phyloP scores from a whole-genome alignment of 2,329 filamentous ascomycete genomes.

The Cladophialophora psammophila region DNA sequence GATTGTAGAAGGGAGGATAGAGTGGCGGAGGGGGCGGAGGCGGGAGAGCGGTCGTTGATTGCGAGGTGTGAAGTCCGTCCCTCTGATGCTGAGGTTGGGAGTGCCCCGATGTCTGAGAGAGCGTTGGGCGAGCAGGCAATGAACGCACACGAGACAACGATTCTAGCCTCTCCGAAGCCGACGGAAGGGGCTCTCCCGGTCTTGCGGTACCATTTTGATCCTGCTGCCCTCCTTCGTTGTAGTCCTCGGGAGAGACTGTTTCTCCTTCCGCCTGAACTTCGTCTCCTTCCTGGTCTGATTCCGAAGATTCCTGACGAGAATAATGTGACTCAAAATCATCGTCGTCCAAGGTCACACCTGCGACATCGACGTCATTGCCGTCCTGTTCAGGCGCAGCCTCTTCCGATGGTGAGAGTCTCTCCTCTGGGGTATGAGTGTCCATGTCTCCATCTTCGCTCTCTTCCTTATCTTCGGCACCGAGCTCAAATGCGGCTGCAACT shows the following conservation, averaged over 20 bases:
- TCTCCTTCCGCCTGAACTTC: constrained; percentile 31
- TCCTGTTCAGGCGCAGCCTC: constrained; percentile 15
- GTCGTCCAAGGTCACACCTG: constrained; percentile 45
- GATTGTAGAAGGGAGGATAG: constrained; percentile 94
- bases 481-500: constrained; percentile 30
- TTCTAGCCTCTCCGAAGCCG: constrained; percentile 24
- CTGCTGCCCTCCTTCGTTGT: constrained; percentile 27
- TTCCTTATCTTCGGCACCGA: constrained; percentile 27
- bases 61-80: constrained; percentile 30
- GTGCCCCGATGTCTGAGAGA: constrained; percentile 10
- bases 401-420: background rate
- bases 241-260: background rate
- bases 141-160: constrained; percentile 31
- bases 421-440: background rate
- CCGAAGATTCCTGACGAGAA: constrained; percentile 50
- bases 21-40: constrained; percentile 56
- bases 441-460: constrained; percentile 18
- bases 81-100: constrained; percentile 4
- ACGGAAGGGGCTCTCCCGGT: constrained; percentile 16
- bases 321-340: constrained; percentile 57
- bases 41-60: constrained; percentile 43
- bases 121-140: constrained; percentile 29
- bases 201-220: constrained; percentile 32
- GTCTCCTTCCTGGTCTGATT: constrained; percentile 40
- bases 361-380: constrained; percentile 26